phyloP scores from a whole-genome alignment of 345 rosid species.

The Lepidium africanum region DNA sequence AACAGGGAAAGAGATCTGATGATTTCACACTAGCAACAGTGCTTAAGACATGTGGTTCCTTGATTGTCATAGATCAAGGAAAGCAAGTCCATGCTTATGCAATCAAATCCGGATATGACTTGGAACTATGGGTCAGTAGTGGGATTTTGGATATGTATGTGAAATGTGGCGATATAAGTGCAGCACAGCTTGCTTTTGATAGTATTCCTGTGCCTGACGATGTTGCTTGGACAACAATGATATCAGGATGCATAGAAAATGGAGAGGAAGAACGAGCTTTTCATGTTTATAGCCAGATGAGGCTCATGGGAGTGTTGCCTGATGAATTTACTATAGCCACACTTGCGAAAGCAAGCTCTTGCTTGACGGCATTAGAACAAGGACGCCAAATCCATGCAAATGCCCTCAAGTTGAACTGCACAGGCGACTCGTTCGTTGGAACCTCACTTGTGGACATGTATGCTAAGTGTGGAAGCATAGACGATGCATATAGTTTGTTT shows the following conservation, averaged over 20 bases:
- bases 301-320: constrained; percentile 41
- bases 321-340: constrained; percentile 60
- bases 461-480: constrained; percentile 61
- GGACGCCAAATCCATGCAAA: constrained; percentile 64
- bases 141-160: constrained; percentile 59
- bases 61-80: constrained; percentile 35
- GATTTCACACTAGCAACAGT: constrained; percentile 43
- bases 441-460: constrained; percentile 66
- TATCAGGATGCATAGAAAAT: constrained; percentile 58
- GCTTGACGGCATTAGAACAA: constrained; percentile 49
- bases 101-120: constrained; percentile 35
- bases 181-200: constrained; percentile 39
- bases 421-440: constrained; percentile 38
- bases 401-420: constrained; percentile 41
- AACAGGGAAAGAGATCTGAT: constrained; percentile 36
- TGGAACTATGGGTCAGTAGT: constrained; percentile 44
- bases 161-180: constrained; percentile 49
- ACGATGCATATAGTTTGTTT: constrained; percentile 44
- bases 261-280: constrained; percentile 51
- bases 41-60: constrained; percentile 44
- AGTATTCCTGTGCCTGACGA: constrained; percentile 39
- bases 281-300: constrained; percentile 49
- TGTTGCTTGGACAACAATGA: constrained; percentile 72
- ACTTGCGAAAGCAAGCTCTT: constrained; percentile 54
- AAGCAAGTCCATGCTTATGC: constrained; percentile 46